A percentile compares a stretch with the other conserved stretches of the same genome.
These are phyloP conservation scores for Camellia oleifera DNA, from an alignment of 179 eudicot genomes.

Conservation along the genomic window DNA sequence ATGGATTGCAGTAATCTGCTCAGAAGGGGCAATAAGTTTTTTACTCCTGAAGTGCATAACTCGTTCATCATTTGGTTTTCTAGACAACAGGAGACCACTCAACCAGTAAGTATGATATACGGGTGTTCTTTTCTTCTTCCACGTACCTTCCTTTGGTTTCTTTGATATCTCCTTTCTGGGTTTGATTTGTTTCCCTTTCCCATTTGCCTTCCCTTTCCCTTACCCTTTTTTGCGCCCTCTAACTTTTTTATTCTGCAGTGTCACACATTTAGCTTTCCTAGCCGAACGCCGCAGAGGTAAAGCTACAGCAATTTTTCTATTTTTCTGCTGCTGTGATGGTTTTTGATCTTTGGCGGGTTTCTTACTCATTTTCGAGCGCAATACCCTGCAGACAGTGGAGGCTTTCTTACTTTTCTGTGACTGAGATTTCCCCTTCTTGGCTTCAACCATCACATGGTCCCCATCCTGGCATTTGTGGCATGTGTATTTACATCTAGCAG, in stretches of 20 bases:
- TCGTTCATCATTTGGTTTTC: constrained; percentile 72
- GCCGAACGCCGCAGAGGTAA: constrained; percentile 79
- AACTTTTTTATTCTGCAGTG: constrained; percentile 30
- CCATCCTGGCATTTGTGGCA: constrained; percentile 69
- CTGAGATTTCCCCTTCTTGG: constrained; percentile 31
- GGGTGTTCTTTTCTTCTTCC: constrained; percentile 60
- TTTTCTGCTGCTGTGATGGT: constrained; percentile 22
- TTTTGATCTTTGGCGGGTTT: constrained; percentile 29
- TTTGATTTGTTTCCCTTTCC: constrained; percentile 34
- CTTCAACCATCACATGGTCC: constrained; percentile 27
- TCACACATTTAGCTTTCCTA: constrained; percentile 41
- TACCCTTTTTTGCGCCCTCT: constrained; percentile 38
- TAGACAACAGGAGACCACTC: constrained; percentile 66
- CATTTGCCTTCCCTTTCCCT: not conserved
- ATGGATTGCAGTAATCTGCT: constrained; percentile 21
- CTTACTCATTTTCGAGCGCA: constrained; percentile 37
- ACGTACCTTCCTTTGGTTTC: constrained; percentile 30
- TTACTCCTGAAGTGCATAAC: constrained; percentile 51
- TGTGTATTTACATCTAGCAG: constrained; percentile 43
- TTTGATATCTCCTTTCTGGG: constrained; percentile 24
- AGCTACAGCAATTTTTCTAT: constrained; percentile 33
- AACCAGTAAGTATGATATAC: constrained; percentile 56
- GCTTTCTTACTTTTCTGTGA: constrained; percentile 36
- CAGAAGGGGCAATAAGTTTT: constrained; percentile 49
- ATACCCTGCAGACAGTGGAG: constrained; percentile 23